These are phyloP conservation scores for Phyllosticta paracitricarpa DNA, from an alignment of 2,329 filamentous ascomycete species.

Conservation along the genomic window DNA sequence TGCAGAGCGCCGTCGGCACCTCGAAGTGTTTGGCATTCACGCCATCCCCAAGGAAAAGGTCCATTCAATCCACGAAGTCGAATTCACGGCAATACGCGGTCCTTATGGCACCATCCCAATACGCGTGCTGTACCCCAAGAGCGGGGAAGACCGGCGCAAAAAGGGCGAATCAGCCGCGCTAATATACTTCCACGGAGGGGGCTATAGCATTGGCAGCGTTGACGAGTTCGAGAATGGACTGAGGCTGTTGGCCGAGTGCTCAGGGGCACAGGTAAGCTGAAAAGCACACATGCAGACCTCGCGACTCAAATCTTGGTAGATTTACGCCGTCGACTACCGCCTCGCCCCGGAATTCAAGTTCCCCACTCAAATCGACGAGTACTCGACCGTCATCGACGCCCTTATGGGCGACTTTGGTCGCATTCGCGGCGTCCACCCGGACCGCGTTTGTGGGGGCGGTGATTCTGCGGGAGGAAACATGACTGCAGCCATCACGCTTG, in stretches of 20 bases:
- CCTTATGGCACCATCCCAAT: conserved; percentile 26
- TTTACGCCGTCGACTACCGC: conserved; percentile 26
- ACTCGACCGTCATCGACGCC: conserved; percentile 21
- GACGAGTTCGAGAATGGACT: conserved; percentile 31
- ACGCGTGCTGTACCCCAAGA: conserved; percentile 24
- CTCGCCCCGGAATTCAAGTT: conserved; percentile 25
- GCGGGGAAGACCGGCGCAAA: conserved; percentile 8
- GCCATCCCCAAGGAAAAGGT: conserved; percentile 16
- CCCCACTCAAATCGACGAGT: conserved; percentile 26
- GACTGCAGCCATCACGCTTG: conserved; percentile 23
- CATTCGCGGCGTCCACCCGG: conserved; percentile 18
- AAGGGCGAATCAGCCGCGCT: conserved; percentile 15
- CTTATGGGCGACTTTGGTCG: conserved; percentile 17
- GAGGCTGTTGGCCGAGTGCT: conserved; percentile 22
- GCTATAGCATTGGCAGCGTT: conserved; percentile 28
- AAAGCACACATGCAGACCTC: background rate
- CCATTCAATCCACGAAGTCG: conserved; percentile 21
- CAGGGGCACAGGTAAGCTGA: conserved; percentile 10
- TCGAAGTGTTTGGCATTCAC: conserved; percentile 24
- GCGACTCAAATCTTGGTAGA: conserved; percentile 5
- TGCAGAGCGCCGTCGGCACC: conserved; percentile 16
- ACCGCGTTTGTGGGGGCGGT: conserved; percentile 23
- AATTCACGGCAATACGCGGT: conserved; percentile 24
- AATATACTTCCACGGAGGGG: conserved; percentile 30
- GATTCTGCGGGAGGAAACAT: conserved; percentile 29